Conservation (phyloP, 208 protist genomes). For the Herpetomonas tarakana region DNA sequence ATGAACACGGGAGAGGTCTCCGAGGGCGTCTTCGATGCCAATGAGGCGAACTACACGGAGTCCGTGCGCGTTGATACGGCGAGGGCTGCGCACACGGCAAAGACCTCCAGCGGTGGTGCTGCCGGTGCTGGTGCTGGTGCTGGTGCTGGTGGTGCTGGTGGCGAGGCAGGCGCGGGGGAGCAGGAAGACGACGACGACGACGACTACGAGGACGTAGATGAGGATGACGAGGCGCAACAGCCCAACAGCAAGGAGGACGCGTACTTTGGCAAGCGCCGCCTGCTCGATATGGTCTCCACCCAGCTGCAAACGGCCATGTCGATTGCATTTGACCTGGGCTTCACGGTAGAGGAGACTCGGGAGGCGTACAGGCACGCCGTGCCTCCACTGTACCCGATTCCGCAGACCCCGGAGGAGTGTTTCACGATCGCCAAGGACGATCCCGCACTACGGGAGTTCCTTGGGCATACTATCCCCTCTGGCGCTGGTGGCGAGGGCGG, state of each 20-base stretch:
- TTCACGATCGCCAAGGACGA: constrained; percentile 5
- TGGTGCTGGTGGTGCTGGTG: too few species aligned
- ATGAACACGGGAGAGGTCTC: constrained; percentile 21
- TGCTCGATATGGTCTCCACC: constrained; percentile 17
- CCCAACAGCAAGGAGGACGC: constrained; percentile 2
- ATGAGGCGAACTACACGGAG: constrained; percentile 18
- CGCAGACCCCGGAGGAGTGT: constrained; percentile 9
- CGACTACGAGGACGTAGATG: constrained; percentile 18
- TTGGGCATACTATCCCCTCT: background rate
- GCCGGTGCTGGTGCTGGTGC: too few species aligned
- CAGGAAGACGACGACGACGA: constrained; percentile 13
- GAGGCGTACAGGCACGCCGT: constrained; percentile 5
- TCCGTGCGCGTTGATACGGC: constrained; percentile 16
- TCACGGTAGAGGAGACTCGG: constrained; percentile 10
- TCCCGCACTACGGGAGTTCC: background rate
- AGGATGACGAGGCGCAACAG: constrained; percentile 16
- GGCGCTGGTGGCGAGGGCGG: constrained; percentile 1
- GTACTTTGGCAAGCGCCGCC: constrained; percentile 16
- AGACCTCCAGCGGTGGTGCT: background rate
- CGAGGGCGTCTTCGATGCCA: constrained; percentile 11
- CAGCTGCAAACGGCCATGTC: constrained; percentile 23
- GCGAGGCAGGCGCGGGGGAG: background rate
- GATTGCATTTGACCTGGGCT: constrained; percentile 9
- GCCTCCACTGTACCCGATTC: constrained; percentile 3
- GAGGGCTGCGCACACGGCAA: background rate